These are phyloP conservation scores for Mycena latifolia DNA, from an alignment of 768 basidiomycete genomes.

Conservation along the genomic window DNA sequence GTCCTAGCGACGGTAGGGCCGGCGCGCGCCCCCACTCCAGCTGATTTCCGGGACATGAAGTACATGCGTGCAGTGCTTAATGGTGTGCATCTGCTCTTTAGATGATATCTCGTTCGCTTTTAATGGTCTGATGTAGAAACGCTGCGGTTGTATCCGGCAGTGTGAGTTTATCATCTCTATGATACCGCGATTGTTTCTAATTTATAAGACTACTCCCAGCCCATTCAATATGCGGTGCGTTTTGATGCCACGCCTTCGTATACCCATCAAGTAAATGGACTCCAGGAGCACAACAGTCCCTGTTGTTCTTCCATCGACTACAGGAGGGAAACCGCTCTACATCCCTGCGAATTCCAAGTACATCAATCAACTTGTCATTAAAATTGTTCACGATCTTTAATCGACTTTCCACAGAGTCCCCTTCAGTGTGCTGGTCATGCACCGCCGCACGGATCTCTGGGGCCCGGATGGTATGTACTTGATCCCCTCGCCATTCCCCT, in stretches of 20 bases:
- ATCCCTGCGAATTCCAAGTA: too few species aligned
- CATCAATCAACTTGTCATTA: too few species aligned
- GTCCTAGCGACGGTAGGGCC: constrained; percentile 61
- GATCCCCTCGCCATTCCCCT: too few species aligned
- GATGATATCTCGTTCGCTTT: too few species aligned
- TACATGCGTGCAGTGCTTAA: constrained; percentile 72
- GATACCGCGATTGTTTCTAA: background rate
- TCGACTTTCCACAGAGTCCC: constrained; percentile 44
- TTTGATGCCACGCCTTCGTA: background rate
- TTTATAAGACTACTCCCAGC: constrained; percentile 30
- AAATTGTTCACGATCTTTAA: too few species aligned
- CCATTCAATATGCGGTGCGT: constrained; percentile 51
- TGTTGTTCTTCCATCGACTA: too few species aligned
- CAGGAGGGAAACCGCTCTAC: too few species aligned
- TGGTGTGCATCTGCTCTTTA: constrained; percentile 43
- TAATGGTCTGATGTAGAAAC: constrained; percentile 45
- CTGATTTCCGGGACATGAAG: constrained; percentile 69
- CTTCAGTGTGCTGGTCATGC: constrained; percentile 70
- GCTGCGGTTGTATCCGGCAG: constrained; percentile 65
- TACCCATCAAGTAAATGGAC: too few species aligned
- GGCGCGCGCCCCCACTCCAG: constrained; percentile 60
- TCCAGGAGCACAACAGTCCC: constrained; percentile 36
- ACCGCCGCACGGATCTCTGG: constrained; percentile 73
- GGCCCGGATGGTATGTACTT: constrained; percentile 65
- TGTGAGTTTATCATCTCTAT: constrained; percentile 47